Conservation (phyloP, 2,329 filamentous ascomycete genomes). For the Metarhizium guizhouense region DNA sequence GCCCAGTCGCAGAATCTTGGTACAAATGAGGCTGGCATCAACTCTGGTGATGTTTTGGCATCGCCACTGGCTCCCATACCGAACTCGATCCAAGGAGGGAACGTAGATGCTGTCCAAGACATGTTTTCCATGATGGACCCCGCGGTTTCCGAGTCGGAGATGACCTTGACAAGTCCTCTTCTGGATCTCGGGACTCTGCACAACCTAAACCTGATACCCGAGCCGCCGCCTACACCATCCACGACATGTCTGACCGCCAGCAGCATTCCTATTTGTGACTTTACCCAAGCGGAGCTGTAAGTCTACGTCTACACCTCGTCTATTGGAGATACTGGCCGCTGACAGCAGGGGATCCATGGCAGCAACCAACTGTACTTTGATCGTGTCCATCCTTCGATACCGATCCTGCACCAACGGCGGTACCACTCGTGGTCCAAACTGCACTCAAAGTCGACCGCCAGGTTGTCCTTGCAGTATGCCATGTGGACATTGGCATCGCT, state of each 20-base stretch:
- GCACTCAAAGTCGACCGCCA: not conserved
- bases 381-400: constrained; percentile 10
- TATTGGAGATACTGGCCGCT: not conserved
- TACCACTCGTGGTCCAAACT: constrained; percentile 9
- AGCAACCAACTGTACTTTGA: constrained; percentile 14
- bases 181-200: not conserved
- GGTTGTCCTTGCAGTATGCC: constrained; percentile 21
- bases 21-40: not conserved
- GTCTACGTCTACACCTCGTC: not conserved
- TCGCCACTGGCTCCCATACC: not conserved
- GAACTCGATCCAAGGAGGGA: not conserved
- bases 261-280: not conserved
- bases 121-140: not conserved
- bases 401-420: constrained; percentile 10
- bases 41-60: not conserved
- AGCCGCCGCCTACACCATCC: not conserved
- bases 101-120: not conserved
- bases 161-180: not conserved
- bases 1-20: not conserved
- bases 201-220: not conserved
- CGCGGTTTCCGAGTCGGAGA: not conserved
- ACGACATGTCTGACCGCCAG: not conserved
- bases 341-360: not conserved
- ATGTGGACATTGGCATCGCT: constrained; percentile 27
- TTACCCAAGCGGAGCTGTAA: constrained; percentile 9